Evolutionary conservation across 352 stramenopile species (phyloP).

Genomic region (Peronospora destructor): DNA sequence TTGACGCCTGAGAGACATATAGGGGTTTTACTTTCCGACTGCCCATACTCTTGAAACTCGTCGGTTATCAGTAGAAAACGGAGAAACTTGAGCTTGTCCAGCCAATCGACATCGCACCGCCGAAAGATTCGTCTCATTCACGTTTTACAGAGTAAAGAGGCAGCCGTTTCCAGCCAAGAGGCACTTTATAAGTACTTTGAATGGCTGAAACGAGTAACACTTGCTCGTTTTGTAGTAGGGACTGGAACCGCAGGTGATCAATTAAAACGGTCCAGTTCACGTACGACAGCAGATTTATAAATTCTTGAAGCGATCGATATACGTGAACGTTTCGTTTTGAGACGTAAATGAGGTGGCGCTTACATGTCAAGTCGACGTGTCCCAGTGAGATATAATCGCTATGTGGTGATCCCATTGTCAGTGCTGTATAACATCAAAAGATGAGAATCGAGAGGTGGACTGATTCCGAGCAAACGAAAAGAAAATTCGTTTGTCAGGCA

Average conservation of each 20-base stretch:
- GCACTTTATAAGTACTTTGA: neutral
- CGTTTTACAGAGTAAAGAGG: neutral
- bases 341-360: neutral
- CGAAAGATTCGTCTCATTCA: neutral
- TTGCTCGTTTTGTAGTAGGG: neutral
- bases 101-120: neutral
- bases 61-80: neutral
- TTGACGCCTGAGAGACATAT: too few species aligned
- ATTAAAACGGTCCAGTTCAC: neutral
- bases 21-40: too few species aligned
- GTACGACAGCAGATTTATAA: conserved; percentile 3
- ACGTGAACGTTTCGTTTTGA: neutral
- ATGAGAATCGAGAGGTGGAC: neutral
- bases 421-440: neutral
- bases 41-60: too few species aligned
- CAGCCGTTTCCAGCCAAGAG: neutral
- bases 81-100: neutral
- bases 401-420: neutral
- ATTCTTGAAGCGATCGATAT: neutral
- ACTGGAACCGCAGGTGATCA: neutral
- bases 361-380: neutral
- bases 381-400: neutral
- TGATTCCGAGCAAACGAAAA: neutral
- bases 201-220: neutral
- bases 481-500: neutral